Evolutionary conservation across 345 rosid species (phyloP), one percentile per base, ranked within the genome.

Genomic region (Ailanthus altissimus): DNA sequence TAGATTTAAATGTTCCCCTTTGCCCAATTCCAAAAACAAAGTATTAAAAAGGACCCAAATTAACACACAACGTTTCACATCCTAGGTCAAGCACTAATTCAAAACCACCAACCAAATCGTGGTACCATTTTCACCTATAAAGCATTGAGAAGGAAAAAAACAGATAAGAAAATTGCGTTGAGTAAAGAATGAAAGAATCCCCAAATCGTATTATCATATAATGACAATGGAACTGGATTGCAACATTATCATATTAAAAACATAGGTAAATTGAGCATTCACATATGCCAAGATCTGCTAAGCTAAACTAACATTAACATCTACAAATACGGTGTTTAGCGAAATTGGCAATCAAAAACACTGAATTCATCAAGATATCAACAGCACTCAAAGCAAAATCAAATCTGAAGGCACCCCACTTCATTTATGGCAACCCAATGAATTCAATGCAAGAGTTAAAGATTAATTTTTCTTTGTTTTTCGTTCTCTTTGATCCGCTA

Each of bases 221-320:
- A 10, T 5, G 28, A 11, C 10, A 51, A 36, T 5, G 10, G 14
- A 51, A 36, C 9, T 43, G 10, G 53, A 28, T 10, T 14, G 1
- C 8, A 69, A 40, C 36, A 56, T 10, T 12, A 50, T 32, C 8
- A 14, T 11, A 49, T 47, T 58, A 69, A 49, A 23, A 69, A 49
- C 38, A 53, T 13, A 46, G 4, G 6, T 15, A 47, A 8, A 47
- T 8, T 25, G 0, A 0, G 12, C 66, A 62, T 0, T 12, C 11
- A 10, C 38, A 43, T 14, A 72, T 45, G n/a, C 32, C 23, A 72
- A 72, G 66, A 57, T 72, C 65, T 42, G 51, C 21, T 40, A 21
- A 57, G 51, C 21, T 40, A 21, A 57, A n/a, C 21, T 15, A 8
- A 13, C 53, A 23, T 6, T 21, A 42, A 12, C 38, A 23, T 49